Base-by-base conservation (phyloP, 331 rosid species). In the Quercus lobata region DNA sequence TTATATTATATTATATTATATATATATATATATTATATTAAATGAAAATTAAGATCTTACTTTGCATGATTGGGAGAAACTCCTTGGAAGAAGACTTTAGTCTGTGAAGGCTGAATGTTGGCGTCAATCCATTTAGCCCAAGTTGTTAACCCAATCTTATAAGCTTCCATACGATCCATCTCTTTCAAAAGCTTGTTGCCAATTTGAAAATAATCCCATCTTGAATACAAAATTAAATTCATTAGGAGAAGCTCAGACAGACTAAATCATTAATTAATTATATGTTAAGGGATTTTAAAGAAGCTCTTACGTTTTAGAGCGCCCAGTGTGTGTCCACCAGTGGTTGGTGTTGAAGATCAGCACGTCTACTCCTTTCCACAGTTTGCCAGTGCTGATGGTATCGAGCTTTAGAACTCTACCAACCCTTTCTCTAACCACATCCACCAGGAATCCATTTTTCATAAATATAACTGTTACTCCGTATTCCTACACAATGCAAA, bases 61-160 rank as follows among this genome's bases (percentile, higher is more conserved):
- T 35, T 10, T 70, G 72, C 73, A 41, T 80, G 91, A 3, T 83
- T 72, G 24, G 89, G 91, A 34, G 89, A 83, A 70, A 79, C 79
- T 78, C 86, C 87, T 72, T 85, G 91, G 71, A 85, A 88, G 86
- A 80, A 83, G 4, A 88, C 83, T 76, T 72, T 76, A 73, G 89
- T 85, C 30, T 69, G 34, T 8, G 70, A 81, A 32, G 83, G 76
- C 74, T 88, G 79, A 41, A 83, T 61, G 22, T 83, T 85, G 2
- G 88, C 76, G 81, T 88, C 82, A 18, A 83, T 81, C 91, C 91
- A 85, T 30, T 83, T 81, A 14, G 86, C 81, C 91, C 89, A 88
- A 55, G 89, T 85, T 17, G 78, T 85, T 65, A 83, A 37, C 57
- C 78, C 91, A 60, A 37, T 55, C 14, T 25, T 57, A 61, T 73